A percentile compares a stretch with the other conserved stretches of the same genome.
Conservation (phyloP, 2,329 filamentous ascomycete genomes). For the Aspergillus sp. region DNA sequence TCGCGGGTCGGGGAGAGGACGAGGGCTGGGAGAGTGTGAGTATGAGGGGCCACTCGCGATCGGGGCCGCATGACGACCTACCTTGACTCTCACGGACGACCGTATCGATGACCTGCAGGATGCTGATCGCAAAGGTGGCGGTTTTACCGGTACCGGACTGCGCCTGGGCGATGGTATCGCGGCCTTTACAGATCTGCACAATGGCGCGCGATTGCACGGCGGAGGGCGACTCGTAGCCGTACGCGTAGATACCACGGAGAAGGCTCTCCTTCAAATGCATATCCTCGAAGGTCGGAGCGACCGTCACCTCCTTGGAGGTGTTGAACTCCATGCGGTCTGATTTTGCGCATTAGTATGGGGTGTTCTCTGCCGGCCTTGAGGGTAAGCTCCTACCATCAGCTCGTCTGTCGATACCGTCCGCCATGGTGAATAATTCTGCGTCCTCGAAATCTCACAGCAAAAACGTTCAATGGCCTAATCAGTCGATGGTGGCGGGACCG, state of each 20-base stretch:
- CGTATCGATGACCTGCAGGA: slow-evolving; percentile 93
- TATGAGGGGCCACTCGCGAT: not conserved
- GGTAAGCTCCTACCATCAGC: slow-evolving; percentile 58
- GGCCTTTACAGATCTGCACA: slow-evolving; percentile 97
- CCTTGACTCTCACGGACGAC: slow-evolving; percentile 85
- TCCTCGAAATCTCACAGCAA: slow-evolving; percentile 4
- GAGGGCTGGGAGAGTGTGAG: slow-evolving; percentile 57
- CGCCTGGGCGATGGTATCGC: slow-evolving; percentile 96
- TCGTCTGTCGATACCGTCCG: slow-evolving; percentile 88
- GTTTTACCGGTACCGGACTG: slow-evolving; percentile 98
- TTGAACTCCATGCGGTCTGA: slow-evolving; percentile 93
- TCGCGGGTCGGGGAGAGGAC: slow-evolving; percentile 95
- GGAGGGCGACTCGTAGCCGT: slow-evolving; percentile 96
- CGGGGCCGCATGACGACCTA: slow-evolving; percentile 25
- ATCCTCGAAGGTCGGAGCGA: slow-evolving; percentile 85
- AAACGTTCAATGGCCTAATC: slow-evolving; percentile 12
- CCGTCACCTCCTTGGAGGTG: slow-evolving; percentile 96
- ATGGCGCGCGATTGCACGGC: slow-evolving; percentile 97
- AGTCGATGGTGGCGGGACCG: slow-evolving; percentile 4
- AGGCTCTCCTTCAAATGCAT: slow-evolving; percentile 98
- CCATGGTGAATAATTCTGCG: slow-evolving; percentile 62
- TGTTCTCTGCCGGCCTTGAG: slow-evolving; percentile 2
- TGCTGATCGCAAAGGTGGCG: slow-evolving; percentile 93
- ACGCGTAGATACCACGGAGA: slow-evolving; percentile 94
- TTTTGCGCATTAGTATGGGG: slow-evolving; percentile 26